Base-by-base conservation (phyloP, 1,284 basidiomycete genomes). In the Apiotrichum gamsii region DNA sequence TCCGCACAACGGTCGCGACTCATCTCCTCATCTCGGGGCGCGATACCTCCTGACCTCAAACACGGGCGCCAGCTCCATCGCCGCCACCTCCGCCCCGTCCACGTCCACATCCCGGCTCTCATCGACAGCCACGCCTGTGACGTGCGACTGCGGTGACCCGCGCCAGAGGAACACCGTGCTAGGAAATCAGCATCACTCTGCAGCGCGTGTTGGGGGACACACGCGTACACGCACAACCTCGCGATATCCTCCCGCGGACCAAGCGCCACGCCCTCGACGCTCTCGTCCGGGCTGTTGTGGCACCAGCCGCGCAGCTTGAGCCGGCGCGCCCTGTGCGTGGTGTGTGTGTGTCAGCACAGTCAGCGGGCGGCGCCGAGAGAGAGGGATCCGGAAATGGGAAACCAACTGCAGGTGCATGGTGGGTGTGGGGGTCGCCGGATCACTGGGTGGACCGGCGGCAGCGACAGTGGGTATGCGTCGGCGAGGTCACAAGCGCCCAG, bases 241-340 rank as follows among this genome's bases (percentile, higher is more conserved):
- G 59, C 43, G n/a, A 72, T 45, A 35, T 63, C 60, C 3, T 62
- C 60, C 9, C 47, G 19, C 8, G 57, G 37, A 4, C 69, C 70
- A 4, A 61, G 59, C 8, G 65, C 70, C 4, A 62, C 59, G n/a
- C 70, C 70, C 43, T 70, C 63, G 32, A 72, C 70, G 30, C 56
- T 61, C 24, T 54, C 52, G 49, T 70, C 70, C 2, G 65, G 60
- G 44, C 65, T 58, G 49, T 72, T 72, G 36, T 61, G 59, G 30
- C 61, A 63, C 63, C 68, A 69, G 23, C 70, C 70, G 30, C 52
- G 52, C 15, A 72, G 43, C 3, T 62, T 64, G 3, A 70, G 59
- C 15, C 54, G 57, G 5, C 48, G 39, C 1, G 65, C 70, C 52
- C 67, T 70, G 44, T 18, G n/a, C n/a, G n/a, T n/a, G n/a, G n/a